A percentile compares a stretch with the other conserved stretches of the same genome.
These are phyloP conservation scores for Aspergillus quadricinctus DNA, from an alignment of 2,329 filamentous ascomycete genomes.

Conservation along the genomic window DNA sequence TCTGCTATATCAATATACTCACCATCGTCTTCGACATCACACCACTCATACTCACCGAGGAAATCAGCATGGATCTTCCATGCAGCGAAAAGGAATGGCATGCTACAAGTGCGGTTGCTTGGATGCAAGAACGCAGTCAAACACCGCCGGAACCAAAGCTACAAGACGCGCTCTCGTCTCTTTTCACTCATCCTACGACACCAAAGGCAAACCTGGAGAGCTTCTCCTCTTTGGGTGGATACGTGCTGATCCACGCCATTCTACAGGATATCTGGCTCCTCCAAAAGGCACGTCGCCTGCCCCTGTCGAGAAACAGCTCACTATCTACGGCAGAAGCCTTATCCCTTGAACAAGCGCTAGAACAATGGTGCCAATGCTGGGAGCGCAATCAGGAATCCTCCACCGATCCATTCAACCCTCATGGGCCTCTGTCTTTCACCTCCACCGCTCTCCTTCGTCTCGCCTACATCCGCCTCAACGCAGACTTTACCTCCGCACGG, in stretches of 20 bases:
- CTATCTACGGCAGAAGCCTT: slow-evolving; percentile 22
- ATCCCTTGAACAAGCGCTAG: slow-evolving; percentile 28
- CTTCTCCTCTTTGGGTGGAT: slow-evolving; percentile 30
- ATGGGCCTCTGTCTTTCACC: slow-evolving; percentile 32
- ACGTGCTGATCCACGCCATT: slow-evolving; percentile 30
- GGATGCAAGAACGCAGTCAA: slow-evolving; percentile 22
- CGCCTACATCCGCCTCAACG: slow-evolving; percentile 32
- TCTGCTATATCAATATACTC: slow-evolving; percentile 34
- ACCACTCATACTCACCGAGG: slow-evolving; percentile 28
- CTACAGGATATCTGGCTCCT: slow-evolving; percentile 33
- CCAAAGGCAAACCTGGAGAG: slow-evolving; percentile 17
- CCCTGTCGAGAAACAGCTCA: slow-evolving; percentile 17
- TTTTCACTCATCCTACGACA: slow-evolving; percentile 17
- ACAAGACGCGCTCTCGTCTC: slow-evolving; percentile 23
- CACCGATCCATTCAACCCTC: slow-evolving; percentile 30
- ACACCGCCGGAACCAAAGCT: slow-evolving; percentile 22
- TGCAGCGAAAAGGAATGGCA: slow-evolving; percentile 33
- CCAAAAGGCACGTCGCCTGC: slow-evolving; percentile 28
- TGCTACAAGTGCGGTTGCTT: slow-evolving; percentile 18
- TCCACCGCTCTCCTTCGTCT: slow-evolving; percentile 30
- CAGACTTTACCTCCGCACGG: slow-evolving; percentile 29
- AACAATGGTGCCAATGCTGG: slow-evolving; percentile 35
- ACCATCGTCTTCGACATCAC: slow-evolving; percentile 34
- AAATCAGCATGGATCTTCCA: slow-evolving; percentile 27
- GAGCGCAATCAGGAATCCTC: slow-evolving; percentile 34